phyloP scores from a whole-genome alignment of 768 basidiomycete species.

The Lactifluus rugatus region DNA sequence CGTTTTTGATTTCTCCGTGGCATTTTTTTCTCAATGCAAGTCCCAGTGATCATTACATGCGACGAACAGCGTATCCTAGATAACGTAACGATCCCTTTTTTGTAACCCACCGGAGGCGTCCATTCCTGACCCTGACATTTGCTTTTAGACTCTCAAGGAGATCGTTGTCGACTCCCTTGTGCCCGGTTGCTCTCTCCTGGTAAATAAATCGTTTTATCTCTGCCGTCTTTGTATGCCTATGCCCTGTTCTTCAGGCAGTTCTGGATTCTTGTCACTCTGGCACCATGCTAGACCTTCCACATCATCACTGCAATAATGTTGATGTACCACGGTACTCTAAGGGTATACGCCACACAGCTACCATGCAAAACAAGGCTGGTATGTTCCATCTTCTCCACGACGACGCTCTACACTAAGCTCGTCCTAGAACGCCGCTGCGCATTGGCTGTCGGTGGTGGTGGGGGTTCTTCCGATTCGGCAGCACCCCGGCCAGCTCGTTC shows the following conservation, averaged over 20 bases:
- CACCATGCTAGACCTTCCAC: slow-evolving; percentile 22
- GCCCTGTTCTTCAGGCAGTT: slow-evolving; percentile 12
- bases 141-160: slow-evolving; percentile 4
- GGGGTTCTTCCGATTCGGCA: neutral
- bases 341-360: slow-evolving; percentile 17
- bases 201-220: neutral
- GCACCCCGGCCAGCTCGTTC: neutral
- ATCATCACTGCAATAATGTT: slow-evolving; percentile 20
- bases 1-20: no score
- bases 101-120: neutral
- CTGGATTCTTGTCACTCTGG: slow-evolving; percentile 24
- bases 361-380: slow-evolving; percentile 13
- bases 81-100: slow-evolving; percentile 20
- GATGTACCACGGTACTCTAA: slow-evolving; percentile 21
- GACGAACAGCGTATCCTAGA: slow-evolving; percentile 20
- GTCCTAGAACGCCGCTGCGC: neutral
- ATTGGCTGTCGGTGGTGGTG: neutral
- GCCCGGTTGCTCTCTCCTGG: slow-evolving; percentile 11
- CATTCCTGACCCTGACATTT: neutral
- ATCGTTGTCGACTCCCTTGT: slow-evolving; percentile 15
- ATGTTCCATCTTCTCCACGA: neutral
- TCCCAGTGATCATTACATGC: slow-evolving; percentile 8
- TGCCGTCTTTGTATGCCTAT: neutral
- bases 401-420: neutral
- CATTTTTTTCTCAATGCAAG: neutral